Evolutionary conservation across 352 stramenopile species (phyloP), one percentile per base, ranked within the genome.

Genomic region (Bremia lactucae): DNA sequence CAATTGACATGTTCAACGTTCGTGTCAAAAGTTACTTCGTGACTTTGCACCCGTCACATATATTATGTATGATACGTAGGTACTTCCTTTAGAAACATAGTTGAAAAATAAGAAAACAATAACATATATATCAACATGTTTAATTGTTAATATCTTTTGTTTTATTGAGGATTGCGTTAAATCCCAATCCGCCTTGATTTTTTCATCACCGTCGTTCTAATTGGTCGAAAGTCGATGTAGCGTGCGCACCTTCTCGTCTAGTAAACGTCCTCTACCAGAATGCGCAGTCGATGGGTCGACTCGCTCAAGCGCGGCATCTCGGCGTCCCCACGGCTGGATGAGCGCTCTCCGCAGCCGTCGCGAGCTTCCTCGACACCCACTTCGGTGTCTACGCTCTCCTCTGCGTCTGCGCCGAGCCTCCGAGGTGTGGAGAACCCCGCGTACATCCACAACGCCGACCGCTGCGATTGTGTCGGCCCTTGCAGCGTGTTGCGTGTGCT

Each of bases 251-350:
- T 37, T 46, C 31, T 46, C 19, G 11, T 10, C 24, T 56, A 44
- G 39, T 46, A 23, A 59, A 15, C 13, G 6, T 39, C 28, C 15
- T 36, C 13, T 46, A 14, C 4, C 16, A 33, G 11, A 19, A 87
- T 87, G 68, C 80, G 78, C 45, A 65, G 70, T 47, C 71, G 68
- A 6, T 87, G 74, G 74, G 72, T 84, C 42, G 74, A 87, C 31
- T 74, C 64, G 21, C 49, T 87, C 44, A 82, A 80, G 65, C 71
- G 74, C 53, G 49, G 66, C 45, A 64, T 73, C 37, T 55, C 60
- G n/a, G 29, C 55, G 28, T 72, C 72, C 13, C 38, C 69, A 44
- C 61, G 58, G 26, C 42, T 25, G 3, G 52, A 42, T 9, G 39
- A 62, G 34, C 49, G 35, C 26, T 54, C 57, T 0, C 44, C 42